Evolutionary conservation across 208 protist genomes (phyloP), one percentile per base, ranked within the genome.

Genomic region (Trypanosoma lewisi): DNA sequence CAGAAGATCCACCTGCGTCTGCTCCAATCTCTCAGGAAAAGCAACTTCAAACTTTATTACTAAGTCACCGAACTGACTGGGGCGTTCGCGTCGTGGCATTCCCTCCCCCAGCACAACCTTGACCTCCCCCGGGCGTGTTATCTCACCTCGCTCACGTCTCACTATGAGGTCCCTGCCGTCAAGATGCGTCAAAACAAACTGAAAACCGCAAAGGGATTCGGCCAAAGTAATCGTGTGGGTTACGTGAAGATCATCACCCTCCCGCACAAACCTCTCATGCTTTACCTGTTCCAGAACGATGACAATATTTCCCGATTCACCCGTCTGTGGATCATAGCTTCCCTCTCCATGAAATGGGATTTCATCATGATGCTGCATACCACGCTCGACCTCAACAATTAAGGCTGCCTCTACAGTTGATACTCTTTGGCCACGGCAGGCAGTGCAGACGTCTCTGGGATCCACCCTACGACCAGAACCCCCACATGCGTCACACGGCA

Each of bases 201-300:
- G 77, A 73, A 94, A 88, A 2, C 97, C 97, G 54, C 86, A 96
- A n/a, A 99, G 78, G 4, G 97, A 95, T 70, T 99, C 97, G 1
- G 77, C 71, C n/a, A 99, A 81, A 0, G 78, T 85, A 52, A 99
- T 87, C 21, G 71, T 75, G 33, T 94, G 82, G 9, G 74, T 83
- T 65, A 98, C 91, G 55, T 94, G 42, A 3, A 99, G 78, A 71
- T 99, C 95, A 39, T 83, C 66, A 37, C 83, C 95, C 6, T 97
- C 61, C 39, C 98, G 81, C 7, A 80, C 68, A 67, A 99, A 99
- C 11, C 60, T 2, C 19, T 70, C 45, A 80, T 99, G 96, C 62
- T 97, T 89, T 47, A 93, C 81, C 67, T 98, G 73, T 42, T 98
- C 69, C 19, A 99, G 49, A 9, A 98, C 81, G 53, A 99, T 88